Percentiles rank a stretch among this genome's conserved stretches.
These are phyloP conservation scores for Inonotus hispidus DNA, from an alignment of 1,284 basidiomycete species.

Conservation along the genomic window DNA sequence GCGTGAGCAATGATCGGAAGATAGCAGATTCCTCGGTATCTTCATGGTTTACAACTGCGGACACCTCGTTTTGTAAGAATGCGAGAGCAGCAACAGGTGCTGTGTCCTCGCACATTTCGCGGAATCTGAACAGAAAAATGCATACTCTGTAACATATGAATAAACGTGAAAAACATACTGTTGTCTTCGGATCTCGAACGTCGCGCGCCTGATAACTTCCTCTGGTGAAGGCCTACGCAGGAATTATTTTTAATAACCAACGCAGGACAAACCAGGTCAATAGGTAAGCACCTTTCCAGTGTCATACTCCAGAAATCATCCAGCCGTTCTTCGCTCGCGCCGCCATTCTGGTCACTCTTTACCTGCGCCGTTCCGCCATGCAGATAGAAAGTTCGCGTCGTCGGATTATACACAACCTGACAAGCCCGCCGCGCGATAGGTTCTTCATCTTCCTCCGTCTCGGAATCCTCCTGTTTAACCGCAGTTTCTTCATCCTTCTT, in stretches of 20 bases:
- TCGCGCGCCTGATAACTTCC: constrained; percentile 55
- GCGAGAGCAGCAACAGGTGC: constrained; percentile 60
- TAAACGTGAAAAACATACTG: constrained; percentile 37
- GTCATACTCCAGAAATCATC: constrained; percentile 76
- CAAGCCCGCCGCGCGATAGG: constrained; percentile 65
- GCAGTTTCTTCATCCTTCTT: constrained; percentile 1
- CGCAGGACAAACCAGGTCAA: background rate
- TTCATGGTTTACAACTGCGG: constrained; percentile 62
- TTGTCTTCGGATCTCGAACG: constrained; percentile 59
- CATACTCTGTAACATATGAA: constrained; percentile 1
- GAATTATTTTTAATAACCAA: background rate
- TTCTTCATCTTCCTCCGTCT: constrained; percentile 26
- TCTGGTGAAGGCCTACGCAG: constrained; percentile 46
- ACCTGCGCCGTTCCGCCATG: constrained; percentile 66
- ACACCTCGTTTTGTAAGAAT: constrained; percentile 66
- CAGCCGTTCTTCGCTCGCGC: constrained; percentile 41
- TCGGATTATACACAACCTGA: constrained; percentile 65
- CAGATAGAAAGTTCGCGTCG: constrained; percentile 51
- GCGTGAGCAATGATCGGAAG: constrained; percentile 63
- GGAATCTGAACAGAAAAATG: constrained; percentile 45
- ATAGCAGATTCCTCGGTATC: constrained; percentile 53
- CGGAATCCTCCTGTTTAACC: constrained; percentile 14
- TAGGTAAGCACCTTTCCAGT: constrained; percentile 46
- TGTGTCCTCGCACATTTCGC: constrained; percentile 68
- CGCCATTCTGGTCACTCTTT: constrained; percentile 9